Evolutionary conservation across 176 grass and related monocot genomes (phyloP), one percentile per base, ranked within the genome.

Genomic region (Ampelocalamus luodianensis): DNA sequence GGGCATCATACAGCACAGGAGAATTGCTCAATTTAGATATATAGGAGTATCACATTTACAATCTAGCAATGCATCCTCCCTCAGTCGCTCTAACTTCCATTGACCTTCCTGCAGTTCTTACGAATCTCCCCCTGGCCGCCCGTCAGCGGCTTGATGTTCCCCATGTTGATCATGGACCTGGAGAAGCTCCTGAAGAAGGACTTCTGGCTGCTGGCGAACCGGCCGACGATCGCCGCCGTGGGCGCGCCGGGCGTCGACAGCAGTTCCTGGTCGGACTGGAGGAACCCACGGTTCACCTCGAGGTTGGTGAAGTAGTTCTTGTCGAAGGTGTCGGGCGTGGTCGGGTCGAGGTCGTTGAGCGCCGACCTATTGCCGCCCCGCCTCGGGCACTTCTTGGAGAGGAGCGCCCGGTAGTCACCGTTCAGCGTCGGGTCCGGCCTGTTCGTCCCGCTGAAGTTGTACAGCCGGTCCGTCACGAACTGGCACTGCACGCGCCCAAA

Each of bases 181-280:
- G 85, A 86, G 45, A 98, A 98, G 71, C 74, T 94, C 36, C 23
- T 71, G 82, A 98, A 98, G 83, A 98, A 96, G 17, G 62, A 70
- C 73, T 71, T 71, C 90, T 98, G 88, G 79, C 72, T 90, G 75
- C 55, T 54, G 2, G 93, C 91, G 77, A 87, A 96, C 11, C 36
- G 68, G 42, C 48, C 60, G 49, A 94, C 91, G 62, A 88, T 64
- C 5, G 80, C 51, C 16, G 83, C 91, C 61, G 87, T 92, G 44
- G 89, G 27, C 45, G 88, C 91, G 34, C 79, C 83, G 15, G 81
- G 62, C 26, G 89, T 62, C 34, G 93, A 93, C 72, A 90, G 72
- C 16, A 98, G 80, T 78, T 89, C 90, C 86, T 98, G 96, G 78
- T 98, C 96, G 3, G 96, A 93, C 18, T 60, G 85, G 20, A 98